phyloP scores from a whole-genome alignment of 768 basidiomycete genomes.

The Pholiota conissans region DNA sequence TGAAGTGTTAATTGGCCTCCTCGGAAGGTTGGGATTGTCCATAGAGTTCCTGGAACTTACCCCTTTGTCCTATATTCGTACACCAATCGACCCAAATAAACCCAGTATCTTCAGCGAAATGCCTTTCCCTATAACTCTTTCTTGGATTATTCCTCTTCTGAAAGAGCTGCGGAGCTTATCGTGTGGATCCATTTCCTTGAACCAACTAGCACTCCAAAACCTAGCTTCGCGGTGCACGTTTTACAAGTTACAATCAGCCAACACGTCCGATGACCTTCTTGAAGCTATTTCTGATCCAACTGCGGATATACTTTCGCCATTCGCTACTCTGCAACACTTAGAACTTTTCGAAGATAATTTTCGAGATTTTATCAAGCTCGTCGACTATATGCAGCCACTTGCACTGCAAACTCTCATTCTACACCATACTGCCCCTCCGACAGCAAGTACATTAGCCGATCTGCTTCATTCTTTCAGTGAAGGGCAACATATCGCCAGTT shows the following conservation, averaged over 20 bases:
- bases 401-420: neutral
- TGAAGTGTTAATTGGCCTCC: neutral
- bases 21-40: neutral
- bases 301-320: neutral
- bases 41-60: neutral
- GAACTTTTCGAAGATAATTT: neutral
- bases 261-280: neutral
- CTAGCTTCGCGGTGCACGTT: neutral
- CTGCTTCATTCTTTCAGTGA: neutral
- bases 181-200: neutral
- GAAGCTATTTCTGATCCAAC: neutral
- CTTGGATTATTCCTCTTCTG: neutral
- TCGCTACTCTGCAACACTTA: neutral
- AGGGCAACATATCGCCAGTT: neutral
- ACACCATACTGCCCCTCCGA: neutral
- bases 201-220: neutral
- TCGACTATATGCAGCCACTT: neutral
- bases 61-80: neutral
- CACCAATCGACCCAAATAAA: neutral
- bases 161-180: neutral
- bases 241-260: neutral
- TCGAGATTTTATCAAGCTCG: neutral
- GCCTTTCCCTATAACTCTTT: neutral
- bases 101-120: neutral
- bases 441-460: neutral